These are phyloP conservation scores for Verticillium nonalfalfae DNA, from an alignment of 2,329 filamentous ascomycete genomes.

Conservation along the genomic window DNA sequence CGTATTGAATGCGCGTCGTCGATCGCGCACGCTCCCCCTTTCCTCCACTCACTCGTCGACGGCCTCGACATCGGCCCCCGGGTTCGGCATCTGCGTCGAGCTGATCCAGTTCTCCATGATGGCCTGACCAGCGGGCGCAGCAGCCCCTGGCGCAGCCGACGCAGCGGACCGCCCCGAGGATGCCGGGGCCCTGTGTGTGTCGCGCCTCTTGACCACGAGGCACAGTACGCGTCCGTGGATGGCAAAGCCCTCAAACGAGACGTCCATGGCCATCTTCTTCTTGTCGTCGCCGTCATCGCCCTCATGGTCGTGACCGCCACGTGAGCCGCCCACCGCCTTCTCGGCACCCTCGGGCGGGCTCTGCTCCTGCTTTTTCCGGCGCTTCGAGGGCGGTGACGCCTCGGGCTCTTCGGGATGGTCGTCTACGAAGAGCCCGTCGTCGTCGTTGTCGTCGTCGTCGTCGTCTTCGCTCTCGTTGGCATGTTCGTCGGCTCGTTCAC, in stretches of 20 bases:
- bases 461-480: conserved; percentile 27
- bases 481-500: conserved; percentile 22
- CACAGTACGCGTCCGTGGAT: conserved; percentile 93
- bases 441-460: conserved; percentile 17
- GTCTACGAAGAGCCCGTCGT: background rate
- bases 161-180: conserved; percentile 10
- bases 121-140: conserved; percentile 55
- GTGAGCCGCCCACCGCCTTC: conserved; percentile 6
- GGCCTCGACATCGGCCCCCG: conserved; percentile 21
- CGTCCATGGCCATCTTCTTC: conserved; percentile 83
- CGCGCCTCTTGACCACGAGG: conserved; percentile 76
- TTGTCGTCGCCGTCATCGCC: conserved; percentile 56
- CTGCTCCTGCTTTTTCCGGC: conserved; percentile 29
- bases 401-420: conserved; percentile 13
- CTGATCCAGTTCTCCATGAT: conserved; percentile 82
- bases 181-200: conserved; percentile 25
- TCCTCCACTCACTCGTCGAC: background rate
- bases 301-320: too few species aligned
- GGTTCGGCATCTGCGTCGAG: conserved; percentile 62
- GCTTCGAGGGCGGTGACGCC: conserved; percentile 36
- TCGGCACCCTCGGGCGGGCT: conserved; percentile 19
- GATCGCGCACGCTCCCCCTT: background rate
- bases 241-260: conserved; percentile 89
- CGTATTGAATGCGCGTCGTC: background rate
- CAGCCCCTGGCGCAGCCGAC: conserved; percentile 18